Percentiles rank a stretch among this genome's conserved stretches.
Conservation (phyloP, 306 rosid species). For the Sphenostylis stenocarpa region DNA sequence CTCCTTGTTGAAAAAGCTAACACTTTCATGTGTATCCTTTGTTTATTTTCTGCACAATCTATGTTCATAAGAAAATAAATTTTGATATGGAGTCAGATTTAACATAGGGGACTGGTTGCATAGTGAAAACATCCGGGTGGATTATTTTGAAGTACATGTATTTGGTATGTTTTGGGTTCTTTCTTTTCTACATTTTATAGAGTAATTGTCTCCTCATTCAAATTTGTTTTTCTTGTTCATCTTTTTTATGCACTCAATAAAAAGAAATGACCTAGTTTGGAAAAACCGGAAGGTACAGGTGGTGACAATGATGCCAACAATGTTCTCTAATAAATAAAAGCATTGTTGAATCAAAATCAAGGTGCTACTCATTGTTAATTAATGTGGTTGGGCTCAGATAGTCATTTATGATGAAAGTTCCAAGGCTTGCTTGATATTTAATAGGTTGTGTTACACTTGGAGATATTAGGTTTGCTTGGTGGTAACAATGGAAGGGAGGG, state of each 20-base stretch:
- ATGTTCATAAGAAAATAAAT: neutral
- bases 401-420: neutral
- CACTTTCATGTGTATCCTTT: neutral
- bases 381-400: neutral
- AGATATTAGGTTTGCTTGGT: no score
- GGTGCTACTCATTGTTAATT: neutral
- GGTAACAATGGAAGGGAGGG: no score
- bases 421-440: neutral
- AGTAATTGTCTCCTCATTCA: no score
- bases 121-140: neutral
- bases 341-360: neutral
- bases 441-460: no score
- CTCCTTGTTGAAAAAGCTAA: neutral
- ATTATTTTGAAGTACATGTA: neutral
- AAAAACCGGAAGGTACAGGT: neutral
- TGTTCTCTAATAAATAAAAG: neutral
- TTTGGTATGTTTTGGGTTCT: neutral
- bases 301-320: neutral
- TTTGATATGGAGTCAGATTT: neutral
- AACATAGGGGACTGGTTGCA: neutral
- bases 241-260: neutral
- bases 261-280: neutral
- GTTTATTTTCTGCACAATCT: neutral
- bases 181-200: neutral
- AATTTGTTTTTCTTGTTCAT: neutral